Evolutionary conservation across 352 stramenopile genomes (phyloP).

Genomic region (Phytophthora aleatoria): DNA sequence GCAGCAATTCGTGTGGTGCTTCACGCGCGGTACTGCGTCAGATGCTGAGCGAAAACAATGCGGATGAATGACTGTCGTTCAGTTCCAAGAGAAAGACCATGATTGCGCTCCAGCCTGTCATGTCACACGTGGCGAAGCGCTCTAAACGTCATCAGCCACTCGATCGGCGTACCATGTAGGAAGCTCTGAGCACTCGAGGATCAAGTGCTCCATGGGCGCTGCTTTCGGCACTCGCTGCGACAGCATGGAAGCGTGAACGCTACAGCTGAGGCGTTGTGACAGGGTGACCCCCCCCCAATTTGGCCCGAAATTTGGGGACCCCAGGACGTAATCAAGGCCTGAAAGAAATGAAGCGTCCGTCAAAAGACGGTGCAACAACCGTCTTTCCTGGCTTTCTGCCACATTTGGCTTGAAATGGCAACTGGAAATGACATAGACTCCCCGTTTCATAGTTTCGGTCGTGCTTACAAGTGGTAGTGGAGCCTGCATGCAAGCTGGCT

Average conservation of each 20-base stretch:
- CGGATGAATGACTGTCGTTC: constrained; percentile 21
- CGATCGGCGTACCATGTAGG: no score
- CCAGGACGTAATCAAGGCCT: neutral
- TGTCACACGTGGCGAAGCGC: constrained; percentile 14
- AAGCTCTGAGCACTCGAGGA: no score
- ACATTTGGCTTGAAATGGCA: neutral
- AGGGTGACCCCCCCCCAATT: no score
- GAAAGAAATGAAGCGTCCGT: neutral
- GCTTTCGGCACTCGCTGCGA: no score
- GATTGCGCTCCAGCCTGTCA: constrained; percentile 13
- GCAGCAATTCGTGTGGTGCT: constrained; percentile 22
- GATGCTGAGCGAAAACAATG: neutral
- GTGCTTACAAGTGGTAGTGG: no score
- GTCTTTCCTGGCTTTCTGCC: neutral
- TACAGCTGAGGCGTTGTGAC: no score
- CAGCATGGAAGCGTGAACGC: no score
- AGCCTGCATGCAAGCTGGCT: no score
- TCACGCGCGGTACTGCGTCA: constrained; percentile 16
- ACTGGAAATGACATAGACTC: neutral
- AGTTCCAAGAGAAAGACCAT: constrained; percentile 1
- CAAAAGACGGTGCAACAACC: neutral
- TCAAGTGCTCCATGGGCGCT: no score
- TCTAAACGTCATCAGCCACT: neutral
- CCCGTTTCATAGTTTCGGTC: no score
- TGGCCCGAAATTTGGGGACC: no score